Percentiles rank a stretch among this genome's conserved stretches.
These are phyloP conservation scores for Candida quercuum DNA, from an alignment of 805 yeast genomes.

Conservation along the genomic window DNA sequence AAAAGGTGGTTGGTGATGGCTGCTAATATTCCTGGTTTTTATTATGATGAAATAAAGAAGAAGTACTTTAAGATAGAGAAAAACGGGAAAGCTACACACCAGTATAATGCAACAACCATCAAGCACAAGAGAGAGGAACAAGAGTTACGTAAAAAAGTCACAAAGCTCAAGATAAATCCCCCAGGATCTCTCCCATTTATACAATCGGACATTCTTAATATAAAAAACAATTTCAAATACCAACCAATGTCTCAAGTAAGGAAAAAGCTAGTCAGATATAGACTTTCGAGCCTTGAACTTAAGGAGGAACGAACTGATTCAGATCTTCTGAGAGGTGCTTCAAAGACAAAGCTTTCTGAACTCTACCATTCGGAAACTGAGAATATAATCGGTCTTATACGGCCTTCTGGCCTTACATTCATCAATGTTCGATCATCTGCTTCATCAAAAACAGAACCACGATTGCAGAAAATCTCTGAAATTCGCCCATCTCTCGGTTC, in stretches of 20 bases:
- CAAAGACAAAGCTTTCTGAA: too few species aligned
- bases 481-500: too few species aligned
- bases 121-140: slow-evolving; percentile 10
- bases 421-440: too few species aligned
- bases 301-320: background rate
- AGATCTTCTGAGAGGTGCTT: background rate
- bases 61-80: slow-evolving; percentile 22
- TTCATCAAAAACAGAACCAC: too few species aligned
- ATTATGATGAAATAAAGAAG: slow-evolving; percentile 19
- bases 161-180: background rate
- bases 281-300: background rate
- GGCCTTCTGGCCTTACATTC: too few species aligned
- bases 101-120: slow-evolving; percentile 10
- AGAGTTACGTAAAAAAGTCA: slow-evolving; percentile 6
- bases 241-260: background rate
- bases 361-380: too few species aligned
- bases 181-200: background rate
- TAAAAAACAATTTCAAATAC: background rate
- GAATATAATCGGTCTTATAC: too few species aligned
- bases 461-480: too few species aligned
- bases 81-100: slow-evolving; percentile 8
- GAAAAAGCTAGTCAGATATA: background rate
- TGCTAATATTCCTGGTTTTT: slow-evolving; percentile 21
- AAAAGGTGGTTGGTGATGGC: slow-evolving; percentile 7
- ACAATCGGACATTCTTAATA: background rate